Evolutionary conservation across 495 filamentous ascomycete species (phyloP).

Genomic region (Rusavskia elegans): DNA sequence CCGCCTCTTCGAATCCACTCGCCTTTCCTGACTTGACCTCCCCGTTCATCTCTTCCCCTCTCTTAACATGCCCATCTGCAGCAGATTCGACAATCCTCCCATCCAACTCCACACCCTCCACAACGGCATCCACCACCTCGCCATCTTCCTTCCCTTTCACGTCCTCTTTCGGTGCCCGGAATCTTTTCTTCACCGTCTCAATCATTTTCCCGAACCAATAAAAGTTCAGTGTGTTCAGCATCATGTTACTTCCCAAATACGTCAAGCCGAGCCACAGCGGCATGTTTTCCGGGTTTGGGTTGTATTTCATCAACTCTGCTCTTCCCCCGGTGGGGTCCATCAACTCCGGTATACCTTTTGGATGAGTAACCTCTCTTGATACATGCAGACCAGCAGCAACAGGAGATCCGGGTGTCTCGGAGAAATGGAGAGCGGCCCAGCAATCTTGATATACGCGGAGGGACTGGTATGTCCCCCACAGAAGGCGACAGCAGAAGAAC

Average conservation of each 20-base stretch:
- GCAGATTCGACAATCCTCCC: not conserved
- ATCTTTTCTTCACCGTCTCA: conserved; percentile 73
- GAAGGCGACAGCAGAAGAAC: conserved; percentile 79
- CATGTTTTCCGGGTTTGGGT: conserved; percentile 29
- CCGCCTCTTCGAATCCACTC: not conserved
- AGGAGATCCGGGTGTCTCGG: not conserved
- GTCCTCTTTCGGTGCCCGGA: conserved; percentile 30
- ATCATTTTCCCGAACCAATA: conserved; percentile 99
- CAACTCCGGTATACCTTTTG: not conserved
- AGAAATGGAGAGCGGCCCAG: conserved; percentile 40
- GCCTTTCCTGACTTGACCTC: not conserved
- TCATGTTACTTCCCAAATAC: conserved; percentile 63
- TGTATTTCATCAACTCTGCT: conserved; percentile 24
- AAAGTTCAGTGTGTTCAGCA: conserved; percentile 78
- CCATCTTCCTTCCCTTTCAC: conserved; percentile 18
- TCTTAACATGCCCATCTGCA: not conserved
- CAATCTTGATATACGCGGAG: conserved; percentile 64
- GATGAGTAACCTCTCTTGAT: not conserved
- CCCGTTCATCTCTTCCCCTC: conserved; percentile 1
- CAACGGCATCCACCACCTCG: conserved; percentile 12
- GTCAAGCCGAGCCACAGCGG: conserved; percentile 66
- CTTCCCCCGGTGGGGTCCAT: conserved; percentile 1
- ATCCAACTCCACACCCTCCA: conserved; percentile 5
- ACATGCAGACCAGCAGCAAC: not conserved
- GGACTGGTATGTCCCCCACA: conserved; percentile 84